Evolutionary conservation across 805 yeast species (phyloP), one percentile per base, ranked within the genome.

Genomic region (Kregervanrija delftensis): DNA sequence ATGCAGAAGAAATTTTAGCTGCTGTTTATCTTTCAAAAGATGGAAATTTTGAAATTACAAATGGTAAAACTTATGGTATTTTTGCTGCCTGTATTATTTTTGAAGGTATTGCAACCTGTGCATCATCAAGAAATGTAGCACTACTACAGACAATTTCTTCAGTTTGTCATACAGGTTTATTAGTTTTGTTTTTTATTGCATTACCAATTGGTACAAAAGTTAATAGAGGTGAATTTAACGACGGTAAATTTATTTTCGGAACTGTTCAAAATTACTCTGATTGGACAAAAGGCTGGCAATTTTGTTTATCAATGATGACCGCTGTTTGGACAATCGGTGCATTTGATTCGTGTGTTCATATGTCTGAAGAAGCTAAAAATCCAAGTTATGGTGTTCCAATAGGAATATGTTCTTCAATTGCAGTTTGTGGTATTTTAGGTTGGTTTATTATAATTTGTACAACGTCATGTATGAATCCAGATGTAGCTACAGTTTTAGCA

Each of bases 261-360:
- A 47, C 55, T 31, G 47, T 58, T 37, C 57, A 55, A 13, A 64
- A 66, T 41, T 49, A 33, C 40, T 54, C 67, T 35, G 47, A 48
- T 15, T 69, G 71, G 66, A 57, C 63, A 9, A 30, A 14, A 4
- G 72, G 72, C n/a, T 67, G 69, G 69, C 59, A 68, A 8, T 66
- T 64, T 42, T 56, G 66, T 52, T 57, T 60, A 37, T 60, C 68
- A 11, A 67, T 71, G 68, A 63, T 68, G 67, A 74, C 75, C 2
- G 67, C 69, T 1, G 63, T 71, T 35, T 72, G 76, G 75, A 71
- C 76, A 31, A 69, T 71, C 52, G 74, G 75, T 17, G 69, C 73
- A 1, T 72, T 71, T 50, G 76, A 72, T 51, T 67, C 73, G 12
- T 66, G 70, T 43, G 67, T 72, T 40, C 76, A 72, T 56, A 69